A percentile compares a stretch with the other conserved stretches of the same genome.
Conservation (phyloP, 176 grass and related monocot species). For the Aegilops speltoides region DNA sequence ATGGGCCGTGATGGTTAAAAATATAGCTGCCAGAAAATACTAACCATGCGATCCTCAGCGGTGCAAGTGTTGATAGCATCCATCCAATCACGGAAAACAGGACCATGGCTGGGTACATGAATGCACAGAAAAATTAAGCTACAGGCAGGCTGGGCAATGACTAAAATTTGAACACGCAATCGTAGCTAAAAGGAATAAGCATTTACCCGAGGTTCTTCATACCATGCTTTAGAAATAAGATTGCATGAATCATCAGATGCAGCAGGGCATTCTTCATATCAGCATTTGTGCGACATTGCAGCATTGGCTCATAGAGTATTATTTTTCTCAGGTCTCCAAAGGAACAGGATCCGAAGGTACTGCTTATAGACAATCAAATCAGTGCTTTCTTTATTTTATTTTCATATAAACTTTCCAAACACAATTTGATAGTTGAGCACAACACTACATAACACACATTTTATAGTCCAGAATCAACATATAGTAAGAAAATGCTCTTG, state of each 20-base stretch:
- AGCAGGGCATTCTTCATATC: constrained; percentile 72
- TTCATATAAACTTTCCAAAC: background rate
- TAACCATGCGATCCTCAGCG: constrained; percentile 47
- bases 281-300: constrained; percentile 34
- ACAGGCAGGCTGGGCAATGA: background rate
- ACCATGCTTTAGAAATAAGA: constrained; percentile 46
- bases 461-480: background rate
- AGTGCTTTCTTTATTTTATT: constrained; percentile 9
- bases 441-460: background rate
- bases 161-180: background rate
- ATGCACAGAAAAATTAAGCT: constrained; percentile 29
- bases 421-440: background rate
- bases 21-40: constrained; percentile 26
- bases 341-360: constrained; percentile 45
- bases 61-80: constrained; percentile 61
- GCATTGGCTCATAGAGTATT: constrained; percentile 47
- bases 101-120: constrained; percentile 51
- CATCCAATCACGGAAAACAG: constrained; percentile 63
- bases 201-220: constrained; percentile 33
- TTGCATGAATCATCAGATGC: constrained; percentile 95
- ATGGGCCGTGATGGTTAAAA: background rate
- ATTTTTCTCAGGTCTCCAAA: constrained; percentile 49
- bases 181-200: background rate
- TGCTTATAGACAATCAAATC: constrained; percentile 31
- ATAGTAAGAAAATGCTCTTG: background rate